Conservation (phyloP, 2,329 filamentous ascomycete genomes). For the Fusarium sp. region DNA sequence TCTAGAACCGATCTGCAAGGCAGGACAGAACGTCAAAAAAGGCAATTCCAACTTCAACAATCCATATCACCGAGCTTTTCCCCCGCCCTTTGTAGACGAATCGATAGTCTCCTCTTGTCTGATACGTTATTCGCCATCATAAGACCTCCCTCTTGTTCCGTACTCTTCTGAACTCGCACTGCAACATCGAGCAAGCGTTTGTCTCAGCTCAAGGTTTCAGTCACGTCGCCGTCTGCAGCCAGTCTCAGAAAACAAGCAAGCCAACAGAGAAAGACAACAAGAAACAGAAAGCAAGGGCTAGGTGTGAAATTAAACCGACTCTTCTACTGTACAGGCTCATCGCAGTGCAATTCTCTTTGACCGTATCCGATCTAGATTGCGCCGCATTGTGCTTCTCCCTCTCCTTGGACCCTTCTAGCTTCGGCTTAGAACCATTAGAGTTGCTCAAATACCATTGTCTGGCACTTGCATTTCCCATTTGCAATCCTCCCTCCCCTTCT, state of each 20-base stretch:
- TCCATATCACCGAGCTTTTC: slow-evolving; percentile 13
- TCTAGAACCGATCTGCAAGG: slow-evolving; percentile 38
- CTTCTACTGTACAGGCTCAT: neutral
- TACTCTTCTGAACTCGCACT: slow-evolving; percentile 15
- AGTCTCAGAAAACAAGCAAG: slow-evolving; percentile 1
- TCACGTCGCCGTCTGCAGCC: slow-evolving; percentile 37
- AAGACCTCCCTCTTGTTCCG: slow-evolving; percentile 9
- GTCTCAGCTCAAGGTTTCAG: slow-evolving; percentile 42
- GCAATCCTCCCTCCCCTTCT: slow-evolving; percentile 21
- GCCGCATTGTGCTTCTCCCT: slow-evolving; percentile 37
- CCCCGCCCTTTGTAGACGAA: slow-evolving; percentile 24
- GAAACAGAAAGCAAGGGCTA: slow-evolving; percentile 10
- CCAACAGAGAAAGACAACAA: slow-evolving; percentile 21
- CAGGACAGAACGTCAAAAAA: slow-evolving; percentile 27
- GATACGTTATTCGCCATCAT: slow-evolving; percentile 6
- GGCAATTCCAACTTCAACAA: slow-evolving; percentile 24
- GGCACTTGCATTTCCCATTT: slow-evolving; percentile 13
- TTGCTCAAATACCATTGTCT: slow-evolving; percentile 26
- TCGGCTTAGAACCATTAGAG: slow-evolving; percentile 25
- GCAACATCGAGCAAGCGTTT: slow-evolving; percentile 11
- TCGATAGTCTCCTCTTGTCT: slow-evolving; percentile 12
- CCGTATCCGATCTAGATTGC: slow-evolving; percentile 24
- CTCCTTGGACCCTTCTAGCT: slow-evolving; percentile 19
- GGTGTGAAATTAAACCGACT: neutral
- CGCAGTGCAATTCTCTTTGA: slow-evolving; percentile 10